These are phyloP conservation scores for Bondarzewia mesenterica DNA, from an alignment of 1,284 basidiomycete species.

Conservation along the genomic window DNA sequence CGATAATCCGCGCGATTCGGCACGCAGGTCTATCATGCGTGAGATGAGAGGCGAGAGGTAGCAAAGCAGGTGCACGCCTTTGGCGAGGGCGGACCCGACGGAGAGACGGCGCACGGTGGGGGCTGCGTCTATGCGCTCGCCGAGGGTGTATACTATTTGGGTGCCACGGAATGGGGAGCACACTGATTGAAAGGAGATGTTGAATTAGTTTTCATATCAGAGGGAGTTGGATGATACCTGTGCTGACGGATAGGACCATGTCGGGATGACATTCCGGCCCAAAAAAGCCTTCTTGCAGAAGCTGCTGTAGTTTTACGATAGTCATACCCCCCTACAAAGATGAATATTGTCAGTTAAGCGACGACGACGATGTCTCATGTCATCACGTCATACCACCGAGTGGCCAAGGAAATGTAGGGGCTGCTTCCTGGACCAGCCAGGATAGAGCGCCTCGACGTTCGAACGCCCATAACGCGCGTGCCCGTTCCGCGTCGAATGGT, in stretches of 20 bases:
- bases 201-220: not conserved
- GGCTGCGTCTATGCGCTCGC: conserved; percentile 33
- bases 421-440: conserved; percentile 33
- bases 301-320: conserved; percentile 37
- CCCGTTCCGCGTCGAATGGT: conserved; percentile 25
- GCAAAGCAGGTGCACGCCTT: conserved; percentile 32
- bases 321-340: conserved; percentile 37
- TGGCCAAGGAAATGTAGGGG: conserved; percentile 50
- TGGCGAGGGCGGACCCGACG: conserved; percentile 30
- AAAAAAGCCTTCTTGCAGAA: conserved; percentile 35
- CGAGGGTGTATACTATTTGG: conserved; percentile 37
- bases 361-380: not conserved
- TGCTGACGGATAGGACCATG: conserved; percentile 39
- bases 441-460: conserved; percentile 34
- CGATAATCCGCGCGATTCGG: conserved; percentile 33
- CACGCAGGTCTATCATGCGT: conserved; percentile 31
- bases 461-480: conserved; percentile 39
- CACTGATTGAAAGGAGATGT: conserved; percentile 20
- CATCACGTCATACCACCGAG: conserved; percentile 41
- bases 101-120: conserved; percentile 35
- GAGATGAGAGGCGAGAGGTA: conserved; percentile 37
- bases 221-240: conserved; percentile 21
- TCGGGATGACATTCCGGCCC: conserved; percentile 28
- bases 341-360: not conserved
- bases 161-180: conserved; percentile 43